Evolutionary conservation across 495 filamentous ascomycete genomes (phyloP).

Genomic region (Penicillium dipodomyicola): DNA sequence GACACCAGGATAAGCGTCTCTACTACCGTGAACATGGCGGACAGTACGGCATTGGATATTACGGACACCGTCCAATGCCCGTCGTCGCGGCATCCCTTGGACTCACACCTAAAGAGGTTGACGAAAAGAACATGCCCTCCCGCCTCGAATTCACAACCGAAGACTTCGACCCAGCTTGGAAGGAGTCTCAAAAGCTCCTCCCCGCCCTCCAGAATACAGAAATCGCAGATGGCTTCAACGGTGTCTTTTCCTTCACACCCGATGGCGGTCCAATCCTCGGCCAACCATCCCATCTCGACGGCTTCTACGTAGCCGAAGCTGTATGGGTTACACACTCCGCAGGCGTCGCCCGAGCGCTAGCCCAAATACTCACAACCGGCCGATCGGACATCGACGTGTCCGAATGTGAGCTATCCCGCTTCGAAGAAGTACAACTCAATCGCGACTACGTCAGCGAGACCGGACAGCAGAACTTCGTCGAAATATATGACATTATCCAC

Average conservation of each 20-base stretch:
- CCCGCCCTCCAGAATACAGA: slow-evolving; percentile 41
- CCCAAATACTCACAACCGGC: slow-evolving; percentile 47
- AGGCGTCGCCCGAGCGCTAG: slow-evolving; percentile 51
- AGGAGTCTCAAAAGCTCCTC: slow-evolving; percentile 41
- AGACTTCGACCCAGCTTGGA: slow-evolving; percentile 52
- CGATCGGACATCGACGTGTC: slow-evolving; percentile 44
- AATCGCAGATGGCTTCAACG: slow-evolving; percentile 52
- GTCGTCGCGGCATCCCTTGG: slow-evolving; percentile 43
- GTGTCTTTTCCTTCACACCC: slow-evolving; percentile 54
- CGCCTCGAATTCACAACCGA: slow-evolving; percentile 47
- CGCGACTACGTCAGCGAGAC: slow-evolving; percentile 47
- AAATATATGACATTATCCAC: slow-evolving; percentile 54
- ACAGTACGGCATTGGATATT: slow-evolving; percentile 53
- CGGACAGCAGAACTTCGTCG: slow-evolving; percentile 49
- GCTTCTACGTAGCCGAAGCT: slow-evolving; percentile 54
- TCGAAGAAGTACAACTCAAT: slow-evolving; percentile 49
- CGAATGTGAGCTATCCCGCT: slow-evolving; percentile 51
- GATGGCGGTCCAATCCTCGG: slow-evolving; percentile 52
- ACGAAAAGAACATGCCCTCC: slow-evolving; percentile 53
- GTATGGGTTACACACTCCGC: slow-evolving; percentile 57
- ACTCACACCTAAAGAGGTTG: slow-evolving; percentile 40
- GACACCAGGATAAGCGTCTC: slow-evolving; percentile 52
- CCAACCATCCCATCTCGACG: slow-evolving; percentile 45
- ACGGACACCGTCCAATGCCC: slow-evolving; percentile 53
- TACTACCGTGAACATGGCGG: slow-evolving; percentile 55